A percentile compares a stretch with the other conserved stretches of the same genome.
phyloP scores from a whole-genome alignment of 179 eudicot species.

The Silene noctiflora region DNA sequence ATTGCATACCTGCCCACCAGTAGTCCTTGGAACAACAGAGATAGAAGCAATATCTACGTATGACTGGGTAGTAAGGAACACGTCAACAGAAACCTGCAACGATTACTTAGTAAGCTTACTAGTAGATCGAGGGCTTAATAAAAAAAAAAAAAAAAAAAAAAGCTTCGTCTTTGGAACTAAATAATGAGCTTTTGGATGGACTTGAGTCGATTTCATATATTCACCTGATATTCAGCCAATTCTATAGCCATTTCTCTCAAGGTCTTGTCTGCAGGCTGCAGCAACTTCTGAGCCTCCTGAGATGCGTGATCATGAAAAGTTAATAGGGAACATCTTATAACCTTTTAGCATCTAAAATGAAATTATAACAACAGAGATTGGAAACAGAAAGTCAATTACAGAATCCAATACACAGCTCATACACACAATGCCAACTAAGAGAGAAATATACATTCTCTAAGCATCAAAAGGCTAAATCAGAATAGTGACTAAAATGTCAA shows the following conservation, averaged over 20 bases:
- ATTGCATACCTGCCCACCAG: constrained; percentile 82
- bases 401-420: no score
- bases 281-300: constrained; percentile 84
- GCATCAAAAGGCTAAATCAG: no score
- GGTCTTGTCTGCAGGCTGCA: constrained; percentile 83
- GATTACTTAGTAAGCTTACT: constrained; percentile 11
- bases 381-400: no score
- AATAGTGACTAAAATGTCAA: not conserved
- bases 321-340: not conserved
- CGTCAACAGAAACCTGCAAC: constrained; percentile 84
- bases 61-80: constrained; percentile 76
- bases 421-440: no score
- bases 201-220: not conserved
- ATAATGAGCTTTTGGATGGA: not conserved
- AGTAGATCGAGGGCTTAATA: not conserved
- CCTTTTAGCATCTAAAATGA: no score
- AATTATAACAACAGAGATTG: no score
- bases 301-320: constrained; percentile 18
- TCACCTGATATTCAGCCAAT: constrained; percentile 90
- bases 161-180: not conserved
- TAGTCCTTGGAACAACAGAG: constrained; percentile 84
- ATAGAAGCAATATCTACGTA: constrained; percentile 84
- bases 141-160: no score
- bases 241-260: constrained; percentile 81
- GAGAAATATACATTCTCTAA: no score